These are phyloP conservation scores for Diaporthe humulicola DNA, from an alignment of 2,329 filamentous ascomycete genomes.

Conservation along the genomic window DNA sequence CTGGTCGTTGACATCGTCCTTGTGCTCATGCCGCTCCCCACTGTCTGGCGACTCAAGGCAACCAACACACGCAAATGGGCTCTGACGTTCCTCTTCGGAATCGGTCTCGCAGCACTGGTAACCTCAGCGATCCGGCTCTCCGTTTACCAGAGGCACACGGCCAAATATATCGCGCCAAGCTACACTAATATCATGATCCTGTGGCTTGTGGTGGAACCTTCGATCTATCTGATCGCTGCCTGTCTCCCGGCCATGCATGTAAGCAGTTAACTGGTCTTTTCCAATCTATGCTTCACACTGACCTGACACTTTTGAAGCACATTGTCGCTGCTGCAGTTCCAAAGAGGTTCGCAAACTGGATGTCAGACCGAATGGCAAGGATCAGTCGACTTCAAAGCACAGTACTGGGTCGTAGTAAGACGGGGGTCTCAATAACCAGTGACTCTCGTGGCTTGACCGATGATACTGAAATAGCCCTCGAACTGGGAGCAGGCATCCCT, in stretches of 20 bases:
- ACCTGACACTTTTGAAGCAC: conserved; percentile 15
- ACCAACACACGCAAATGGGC: conserved; percentile 34
- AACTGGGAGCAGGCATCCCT: conserved; percentile 22
- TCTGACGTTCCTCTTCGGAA: conserved; percentile 34
- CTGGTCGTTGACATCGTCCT: conserved; percentile 28
- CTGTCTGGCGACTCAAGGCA: conserved; percentile 36
- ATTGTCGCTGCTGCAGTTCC: conserved; percentile 30
- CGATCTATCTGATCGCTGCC: conserved; percentile 35
- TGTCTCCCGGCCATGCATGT: conserved; percentile 39
- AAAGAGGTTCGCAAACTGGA: conserved; percentile 8
- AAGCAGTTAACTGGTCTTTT: not conserved
- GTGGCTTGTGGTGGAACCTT: conserved; percentile 36
- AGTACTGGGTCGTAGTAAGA: conserved; percentile 26
- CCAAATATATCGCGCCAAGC: conserved; percentile 30
- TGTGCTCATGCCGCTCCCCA: conserved; percentile 34
- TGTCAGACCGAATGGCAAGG: conserved; percentile 30
- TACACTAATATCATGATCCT: conserved; percentile 36
- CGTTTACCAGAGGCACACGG: conserved; percentile 33
- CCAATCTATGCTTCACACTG: not conserved
- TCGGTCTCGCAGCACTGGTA: conserved; percentile 33
- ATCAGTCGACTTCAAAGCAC: not conserved
- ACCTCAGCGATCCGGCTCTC: conserved; percentile 28
- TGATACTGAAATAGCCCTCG: conserved; percentile 12
- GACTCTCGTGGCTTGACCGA: conserved; percentile 31
- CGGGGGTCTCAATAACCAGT: conserved; percentile 27